Percentiles rank a stretch among this genome's conserved stretches.
These are phyloP conservation scores for Excoecaria cochinchinensis DNA, from an alignment of 345 rosid genomes.

Conservation along the genomic window DNA sequence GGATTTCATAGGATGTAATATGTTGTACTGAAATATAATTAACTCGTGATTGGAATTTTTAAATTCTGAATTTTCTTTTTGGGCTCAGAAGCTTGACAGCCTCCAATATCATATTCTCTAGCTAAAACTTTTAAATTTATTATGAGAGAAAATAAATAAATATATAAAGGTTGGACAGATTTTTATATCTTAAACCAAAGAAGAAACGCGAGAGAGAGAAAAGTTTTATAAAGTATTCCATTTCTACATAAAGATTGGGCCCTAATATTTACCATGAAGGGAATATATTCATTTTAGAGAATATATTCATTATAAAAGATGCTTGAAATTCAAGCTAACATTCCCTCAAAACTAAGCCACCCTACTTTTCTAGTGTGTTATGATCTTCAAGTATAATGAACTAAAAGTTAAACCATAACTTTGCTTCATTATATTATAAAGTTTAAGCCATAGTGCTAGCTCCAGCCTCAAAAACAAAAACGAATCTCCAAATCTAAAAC, in stretches of 20 bases:
- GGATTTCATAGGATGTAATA: no score
- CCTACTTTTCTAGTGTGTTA: constrained; percentile 38
- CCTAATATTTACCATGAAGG: constrained; percentile 37
- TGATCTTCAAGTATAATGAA: constrained; percentile 27
- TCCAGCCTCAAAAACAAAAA: constrained; percentile 27
- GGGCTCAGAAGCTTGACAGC: no score
- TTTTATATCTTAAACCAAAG: no score
- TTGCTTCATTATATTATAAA: constrained; percentile 39
- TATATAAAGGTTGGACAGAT: no score
- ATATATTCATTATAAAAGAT: constrained; percentile 68
- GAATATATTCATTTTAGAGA: constrained; percentile 79
- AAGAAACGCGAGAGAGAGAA: constrained; percentile 19
- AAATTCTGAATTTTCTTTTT: no score
- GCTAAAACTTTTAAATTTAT: no score
- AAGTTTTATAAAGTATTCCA: constrained; percentile 28
- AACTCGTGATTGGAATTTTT: no score
- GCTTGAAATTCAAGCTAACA: constrained; percentile 88
- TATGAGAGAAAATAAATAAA: no score
- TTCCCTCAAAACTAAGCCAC: constrained; percentile 57
- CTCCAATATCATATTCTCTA: no score
- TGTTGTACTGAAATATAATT: no score
- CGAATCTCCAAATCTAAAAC: constrained; percentile 38
- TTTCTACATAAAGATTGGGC: constrained; percentile 31
- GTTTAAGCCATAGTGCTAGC: constrained; percentile 23
- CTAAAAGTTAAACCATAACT: constrained; percentile 63